phyloP scores from a whole-genome alignment of 129 eudicot genomes.

The Kitagawia praeruptora region DNA sequence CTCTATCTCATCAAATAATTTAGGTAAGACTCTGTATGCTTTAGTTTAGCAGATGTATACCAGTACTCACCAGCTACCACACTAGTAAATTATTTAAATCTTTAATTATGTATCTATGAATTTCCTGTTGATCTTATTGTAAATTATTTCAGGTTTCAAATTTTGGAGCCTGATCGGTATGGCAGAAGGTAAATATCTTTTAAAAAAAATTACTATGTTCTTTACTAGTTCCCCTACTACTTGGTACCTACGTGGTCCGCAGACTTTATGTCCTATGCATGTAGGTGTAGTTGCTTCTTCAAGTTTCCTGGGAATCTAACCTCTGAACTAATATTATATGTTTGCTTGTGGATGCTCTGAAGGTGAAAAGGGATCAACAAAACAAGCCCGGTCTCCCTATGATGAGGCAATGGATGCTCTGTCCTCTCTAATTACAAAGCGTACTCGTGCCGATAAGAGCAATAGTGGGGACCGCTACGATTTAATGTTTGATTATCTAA shows the following conservation, averaged over 20 bases:
- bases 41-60: not conserved
- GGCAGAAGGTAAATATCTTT: conserved; percentile 14
- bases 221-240: not conserved
- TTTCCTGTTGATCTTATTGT: not conserved
- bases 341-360: conserved; percentile 4
- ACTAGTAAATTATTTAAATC: not conserved
- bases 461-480: conserved; percentile 58
- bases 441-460: conserved; percentile 68
- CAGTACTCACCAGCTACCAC: not conserved
- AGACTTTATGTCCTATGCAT: not conserved
- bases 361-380: conserved; percentile 27
- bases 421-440: conserved; percentile 78
- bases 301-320: not conserved
- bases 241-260: not conserved
- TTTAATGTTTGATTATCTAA: conserved; percentile 58
- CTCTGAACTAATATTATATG: not conserved
- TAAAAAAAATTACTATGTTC: not conserved
- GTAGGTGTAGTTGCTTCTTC: not conserved
- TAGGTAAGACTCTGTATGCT: not conserved
- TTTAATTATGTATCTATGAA: not conserved
- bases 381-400: conserved; percentile 28
- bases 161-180: not conserved
- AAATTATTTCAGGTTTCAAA: conserved; percentile 3
- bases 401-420: conserved; percentile 92
- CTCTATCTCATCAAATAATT: not conserved